Conservation (phyloP, 495 filamentous ascomycete genomes). For the Astrothelium macrocarpum region DNA sequence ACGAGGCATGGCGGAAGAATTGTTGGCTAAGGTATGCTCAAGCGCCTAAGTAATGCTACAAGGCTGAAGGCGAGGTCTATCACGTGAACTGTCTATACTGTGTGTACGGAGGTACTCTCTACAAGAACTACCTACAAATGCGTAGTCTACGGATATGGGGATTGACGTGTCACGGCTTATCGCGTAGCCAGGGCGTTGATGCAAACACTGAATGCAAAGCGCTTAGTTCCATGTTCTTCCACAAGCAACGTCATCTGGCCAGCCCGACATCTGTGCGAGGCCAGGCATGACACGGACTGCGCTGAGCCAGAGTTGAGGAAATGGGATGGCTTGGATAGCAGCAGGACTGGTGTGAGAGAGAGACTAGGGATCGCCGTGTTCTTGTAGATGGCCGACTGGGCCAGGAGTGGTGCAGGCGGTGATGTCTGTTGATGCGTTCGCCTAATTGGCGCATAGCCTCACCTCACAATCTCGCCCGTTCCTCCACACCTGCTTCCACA, state of each 20-base stretch:
- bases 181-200: not conserved
- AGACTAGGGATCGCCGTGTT: no score
- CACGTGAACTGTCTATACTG: not conserved
- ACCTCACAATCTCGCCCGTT: constrained; percentile 2
- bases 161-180: not conserved
- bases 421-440: constrained; percentile 4
- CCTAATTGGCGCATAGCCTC: constrained; percentile 4
- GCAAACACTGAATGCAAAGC: not conserved
- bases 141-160: not conserved
- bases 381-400: not conserved
- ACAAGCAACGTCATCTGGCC: not conserved
- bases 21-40: no score
- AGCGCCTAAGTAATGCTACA: no score
- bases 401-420: not conserved
- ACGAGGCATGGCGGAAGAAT: not conserved
- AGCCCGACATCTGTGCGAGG: not conserved
- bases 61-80: not conserved
- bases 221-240: not conserved
- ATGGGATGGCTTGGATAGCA: not conserved
- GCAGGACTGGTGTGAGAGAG: not conserved
- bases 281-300: not conserved
- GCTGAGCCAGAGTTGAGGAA: no score
- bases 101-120: no score
- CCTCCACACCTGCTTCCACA: not conserved
- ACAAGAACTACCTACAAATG: no score